Base-by-base conservation (phyloP, 2,329 filamentous ascomycete genomes). In the Aureobasidium sp. region DNA sequence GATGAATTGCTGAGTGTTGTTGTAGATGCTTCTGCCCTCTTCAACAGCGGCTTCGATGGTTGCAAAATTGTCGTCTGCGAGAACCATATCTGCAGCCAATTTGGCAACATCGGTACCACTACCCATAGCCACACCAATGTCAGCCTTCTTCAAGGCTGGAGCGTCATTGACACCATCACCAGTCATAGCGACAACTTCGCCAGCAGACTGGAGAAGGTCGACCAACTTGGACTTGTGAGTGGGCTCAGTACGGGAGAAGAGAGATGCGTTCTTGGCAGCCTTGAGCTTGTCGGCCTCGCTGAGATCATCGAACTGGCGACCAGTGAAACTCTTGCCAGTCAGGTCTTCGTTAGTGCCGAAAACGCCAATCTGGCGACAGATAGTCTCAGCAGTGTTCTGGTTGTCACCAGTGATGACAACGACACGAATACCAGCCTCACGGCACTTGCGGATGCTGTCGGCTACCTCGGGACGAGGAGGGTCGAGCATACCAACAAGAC, bases 1-100 rank as follows among this genome's bases (percentile, higher is more conserved):
- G 77, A 99, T 99, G 77, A 99, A 99, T 75, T 99, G 94, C 74
- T 99, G 94, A 6, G 94, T 99, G 82, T 99, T 99, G 87, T 94
- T 97, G 84, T 97, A 99, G 78, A 99, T 99, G 66, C 92, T 92
- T 66, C 94, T 89, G 60, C 94, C 94, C 78, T 99, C 94, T 75
- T 99, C 94, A 66, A 99, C 92, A 55, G 94, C 94, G 62, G 91
- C 82, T 74, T 96, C 90, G 68, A 99, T 99, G 3, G 94, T 99
- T 65, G 94, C 94, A 75, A 99, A 99, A 81, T 99, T 99, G 78
- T 97, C 92, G 77, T 99, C 95, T 29, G 92, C 90, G 57, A 99
- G 87, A 57, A 99, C 93, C 94, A 99, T 99, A 74, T 99, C 94
- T 63, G 95, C 91, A 34, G 94, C 94, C 67, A 99, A 81, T 79